Conservation (phyloP, 495 filamentous ascomycete species). For the Pyrenopolyporus hunteri region DNA sequence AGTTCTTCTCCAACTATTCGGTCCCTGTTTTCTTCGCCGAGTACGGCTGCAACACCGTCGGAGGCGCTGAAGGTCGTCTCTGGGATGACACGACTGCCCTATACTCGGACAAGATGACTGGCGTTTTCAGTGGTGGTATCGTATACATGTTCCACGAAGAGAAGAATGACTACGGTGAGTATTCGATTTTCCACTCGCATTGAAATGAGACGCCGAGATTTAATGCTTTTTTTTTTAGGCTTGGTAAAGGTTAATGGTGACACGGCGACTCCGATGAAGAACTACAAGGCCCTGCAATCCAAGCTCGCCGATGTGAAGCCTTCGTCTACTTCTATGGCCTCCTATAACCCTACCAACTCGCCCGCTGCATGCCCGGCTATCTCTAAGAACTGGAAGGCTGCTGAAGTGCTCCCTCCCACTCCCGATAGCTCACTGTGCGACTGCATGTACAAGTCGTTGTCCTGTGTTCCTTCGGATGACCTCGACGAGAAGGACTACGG, state of each 20-base stretch:
- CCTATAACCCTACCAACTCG: constrained; percentile 81
- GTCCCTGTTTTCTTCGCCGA: constrained; percentile 97
- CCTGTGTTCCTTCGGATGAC: constrained; percentile 66
- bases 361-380: constrained; percentile 74
- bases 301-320: constrained; percentile 74
- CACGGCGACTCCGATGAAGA: constrained; percentile 65
- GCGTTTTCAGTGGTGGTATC: constrained; percentile 90
- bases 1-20: constrained; percentile 84
- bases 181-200: neutral
- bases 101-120: constrained; percentile 79
- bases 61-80: constrained; percentile 66
- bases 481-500: constrained; percentile 60
- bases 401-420: constrained; percentile 73
- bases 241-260: constrained; percentile 69
- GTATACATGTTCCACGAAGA: constrained; percentile 98
- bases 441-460: constrained; percentile 77
- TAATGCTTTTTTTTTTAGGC: constrained; percentile 39
- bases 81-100: constrained; percentile 89
- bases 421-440: constrained; percentile 75
- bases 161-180: constrained; percentile 80
- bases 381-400: constrained; percentile 69
- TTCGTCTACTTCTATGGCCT: constrained; percentile 63
- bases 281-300: constrained; percentile 76
- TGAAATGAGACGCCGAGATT: neutral
- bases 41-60: constrained; percentile 84